Conservation (phyloP, 164 flowering plant genomes). For the Platanus orientalis region DNA sequence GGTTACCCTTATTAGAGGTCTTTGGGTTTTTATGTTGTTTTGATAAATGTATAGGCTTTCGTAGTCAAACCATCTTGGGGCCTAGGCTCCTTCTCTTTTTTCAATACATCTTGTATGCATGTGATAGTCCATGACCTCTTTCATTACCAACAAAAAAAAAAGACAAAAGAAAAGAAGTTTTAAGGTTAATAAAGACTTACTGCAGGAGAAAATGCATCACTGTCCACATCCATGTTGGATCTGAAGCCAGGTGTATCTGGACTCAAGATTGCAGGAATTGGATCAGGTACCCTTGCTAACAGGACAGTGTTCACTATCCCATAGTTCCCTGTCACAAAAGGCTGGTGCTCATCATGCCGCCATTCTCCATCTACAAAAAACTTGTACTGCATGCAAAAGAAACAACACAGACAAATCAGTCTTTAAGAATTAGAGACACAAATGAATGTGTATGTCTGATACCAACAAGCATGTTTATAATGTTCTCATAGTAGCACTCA, state of each 20-base stretch:
- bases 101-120: too few species aligned
- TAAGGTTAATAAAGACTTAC: conserved; percentile 50
- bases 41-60: too few species aligned
- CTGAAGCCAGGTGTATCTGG: conserved; percentile 40
- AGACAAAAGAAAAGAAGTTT: too few species aligned
- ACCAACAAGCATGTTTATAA: neutral
- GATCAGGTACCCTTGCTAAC: conserved; percentile 47
- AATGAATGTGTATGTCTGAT: neutral
- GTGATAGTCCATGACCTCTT: too few species aligned
- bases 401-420: neutral
- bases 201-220: conserved; percentile 53
- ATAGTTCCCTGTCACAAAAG: conserved; percentile 46
- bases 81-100: too few species aligned
- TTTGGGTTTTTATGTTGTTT: too few species aligned
- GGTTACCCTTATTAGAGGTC: neutral
- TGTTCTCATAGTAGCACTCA: neutral
- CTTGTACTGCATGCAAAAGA: conserved; percentile 59
- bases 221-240: conserved; percentile 83
- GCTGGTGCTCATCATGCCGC: conserved; percentile 77
- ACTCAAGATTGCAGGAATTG: conserved; percentile 24
- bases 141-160: too few species aligned
- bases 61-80: too few species aligned
- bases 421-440: neutral
- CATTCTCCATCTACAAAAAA: conserved; percentile 93
- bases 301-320: conserved; percentile 74